phyloP scores from a whole-genome alignment of 768 basidiomycete genomes.

The Tricholoma flavovirens region DNA sequence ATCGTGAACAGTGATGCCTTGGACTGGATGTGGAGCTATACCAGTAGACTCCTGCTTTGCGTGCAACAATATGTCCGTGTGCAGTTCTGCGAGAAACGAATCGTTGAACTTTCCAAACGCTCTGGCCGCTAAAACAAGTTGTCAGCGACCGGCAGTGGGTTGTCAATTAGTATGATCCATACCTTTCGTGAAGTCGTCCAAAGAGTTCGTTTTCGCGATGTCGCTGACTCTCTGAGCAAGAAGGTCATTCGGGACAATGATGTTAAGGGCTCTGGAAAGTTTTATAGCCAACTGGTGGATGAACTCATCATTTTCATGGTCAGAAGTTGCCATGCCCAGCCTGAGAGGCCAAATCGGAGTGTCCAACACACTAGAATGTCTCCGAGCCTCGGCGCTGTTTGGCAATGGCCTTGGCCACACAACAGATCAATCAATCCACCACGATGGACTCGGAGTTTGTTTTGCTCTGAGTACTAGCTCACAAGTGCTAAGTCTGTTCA shows the following conservation, averaged over 20 bases:
- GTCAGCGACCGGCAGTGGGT: neutral
- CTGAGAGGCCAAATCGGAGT: no score
- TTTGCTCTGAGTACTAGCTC: no score
- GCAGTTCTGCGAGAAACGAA: conserved; percentile 71
- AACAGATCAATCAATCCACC: no score
- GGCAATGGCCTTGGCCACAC: no score
- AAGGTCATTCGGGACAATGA: conserved; percentile 76
- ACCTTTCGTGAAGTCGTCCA: conserved; percentile 69
- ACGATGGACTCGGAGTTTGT: no score
- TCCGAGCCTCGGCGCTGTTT: no score
- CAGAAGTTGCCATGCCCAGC: conserved; percentile 8
- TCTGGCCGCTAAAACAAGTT: conserved; percentile 49
- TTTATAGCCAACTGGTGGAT: conserved; percentile 69
- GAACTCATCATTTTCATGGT: conserved; percentile 35
- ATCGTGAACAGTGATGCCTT: conserved; percentile 73
- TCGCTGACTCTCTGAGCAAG: conserved; percentile 75
- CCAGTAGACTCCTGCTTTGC: conserved; percentile 57
- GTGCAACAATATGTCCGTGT: conserved; percentile 74
- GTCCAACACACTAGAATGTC: no score
- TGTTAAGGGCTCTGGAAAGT: conserved; percentile 76
- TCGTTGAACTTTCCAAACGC: conserved; percentile 85
- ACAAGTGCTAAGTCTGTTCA: no score
- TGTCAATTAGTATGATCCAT: conserved; percentile 12
- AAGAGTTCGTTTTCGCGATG: conserved; percentile 65
- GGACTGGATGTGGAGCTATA: conserved; percentile 50